Percentiles rank a stretch among this genome's conserved stretches.
phyloP scores from a whole-genome alignment of 805 yeast genomes.

The Ogataea salicorniae region DNA sequence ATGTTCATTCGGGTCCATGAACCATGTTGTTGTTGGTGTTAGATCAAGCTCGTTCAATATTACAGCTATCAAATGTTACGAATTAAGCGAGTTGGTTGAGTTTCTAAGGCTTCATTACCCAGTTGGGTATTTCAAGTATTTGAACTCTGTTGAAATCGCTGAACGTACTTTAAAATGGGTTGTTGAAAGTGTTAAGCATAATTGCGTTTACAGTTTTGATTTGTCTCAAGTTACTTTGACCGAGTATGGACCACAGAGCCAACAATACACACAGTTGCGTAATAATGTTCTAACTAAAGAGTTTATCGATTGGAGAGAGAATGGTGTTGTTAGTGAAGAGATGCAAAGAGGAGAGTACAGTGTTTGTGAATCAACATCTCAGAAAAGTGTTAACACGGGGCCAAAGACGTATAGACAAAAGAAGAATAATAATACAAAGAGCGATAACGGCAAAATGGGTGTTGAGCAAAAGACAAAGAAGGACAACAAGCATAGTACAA shows the following conservation, averaged over 20 bases:
- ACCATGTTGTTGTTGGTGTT: conserved; percentile 6
- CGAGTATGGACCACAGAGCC: not conserved
- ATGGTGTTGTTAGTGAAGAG: conserved; percentile 1
- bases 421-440: no score
- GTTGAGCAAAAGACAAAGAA: no score
- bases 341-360: conserved; percentile 24
- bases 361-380: not conserved
- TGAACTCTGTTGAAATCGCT: not conserved
- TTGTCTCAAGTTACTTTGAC: not conserved
- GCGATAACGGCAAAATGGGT: no score
- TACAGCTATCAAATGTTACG: not conserved
- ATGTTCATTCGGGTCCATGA: conserved; percentile 3
- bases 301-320: conserved; percentile 8
- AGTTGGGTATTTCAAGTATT: not conserved
- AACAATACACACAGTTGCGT: not conserved
- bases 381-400: not conserved
- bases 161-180: not conserved
- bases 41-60: conserved; percentile 1
- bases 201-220: not conserved
- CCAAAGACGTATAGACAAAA: no score
- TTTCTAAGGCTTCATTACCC: not conserved
- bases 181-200: not conserved
- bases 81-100: conserved; percentile 1
- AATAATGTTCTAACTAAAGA: conserved; percentile 4
- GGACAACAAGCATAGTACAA: no score